A percentile compares a stretch with the other conserved stretches of the same genome.
Evolutionary conservation across 2,329 filamentous ascomycete genomes (phyloP).

Genomic region (Exophiala viscosa): DNA sequence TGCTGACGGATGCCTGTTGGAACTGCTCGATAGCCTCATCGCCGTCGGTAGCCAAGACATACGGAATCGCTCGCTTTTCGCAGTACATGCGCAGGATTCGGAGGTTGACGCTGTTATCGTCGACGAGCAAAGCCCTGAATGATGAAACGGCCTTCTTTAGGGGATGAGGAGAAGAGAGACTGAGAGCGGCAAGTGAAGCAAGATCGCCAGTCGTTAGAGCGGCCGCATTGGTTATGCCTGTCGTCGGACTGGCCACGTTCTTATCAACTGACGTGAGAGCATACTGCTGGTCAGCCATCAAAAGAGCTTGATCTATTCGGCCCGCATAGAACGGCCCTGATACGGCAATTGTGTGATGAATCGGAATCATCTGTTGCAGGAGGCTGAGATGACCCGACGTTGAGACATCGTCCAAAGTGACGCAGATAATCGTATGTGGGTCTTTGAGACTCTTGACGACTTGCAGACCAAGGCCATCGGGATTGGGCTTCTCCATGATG

Average conservation of each 20-base stretch:
- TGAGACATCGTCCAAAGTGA: neutral
- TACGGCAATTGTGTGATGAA: neutral
- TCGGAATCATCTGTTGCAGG: neutral
- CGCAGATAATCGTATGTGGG: neutral
- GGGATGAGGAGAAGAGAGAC: neutral
- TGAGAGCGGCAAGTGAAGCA: neutral
- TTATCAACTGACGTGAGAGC: neutral
- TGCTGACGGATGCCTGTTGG: neutral
- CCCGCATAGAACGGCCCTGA: neutral
- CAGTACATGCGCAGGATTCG: constrained; percentile 28
- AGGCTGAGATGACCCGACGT: neutral
- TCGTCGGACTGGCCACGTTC: neutral
- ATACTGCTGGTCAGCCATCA: neutral
- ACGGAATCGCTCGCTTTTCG: constrained; percentile 22
- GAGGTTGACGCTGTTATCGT: constrained; percentile 28
- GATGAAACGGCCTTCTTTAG: neutral
- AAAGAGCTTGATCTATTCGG: neutral
- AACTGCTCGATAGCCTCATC: constrained; percentile 7
- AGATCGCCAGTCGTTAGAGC: no score
- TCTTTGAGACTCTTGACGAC: neutral
- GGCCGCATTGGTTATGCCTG: no score
- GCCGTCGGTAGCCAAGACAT: constrained; percentile 6
- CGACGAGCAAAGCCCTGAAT: constrained; percentile 11
- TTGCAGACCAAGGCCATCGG: neutral
- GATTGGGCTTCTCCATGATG: neutral